These are phyloP conservation scores for Pseudozyma flocculosa DNA, from an alignment of 1,284 basidiomycete species.

Conservation along the genomic window DNA sequence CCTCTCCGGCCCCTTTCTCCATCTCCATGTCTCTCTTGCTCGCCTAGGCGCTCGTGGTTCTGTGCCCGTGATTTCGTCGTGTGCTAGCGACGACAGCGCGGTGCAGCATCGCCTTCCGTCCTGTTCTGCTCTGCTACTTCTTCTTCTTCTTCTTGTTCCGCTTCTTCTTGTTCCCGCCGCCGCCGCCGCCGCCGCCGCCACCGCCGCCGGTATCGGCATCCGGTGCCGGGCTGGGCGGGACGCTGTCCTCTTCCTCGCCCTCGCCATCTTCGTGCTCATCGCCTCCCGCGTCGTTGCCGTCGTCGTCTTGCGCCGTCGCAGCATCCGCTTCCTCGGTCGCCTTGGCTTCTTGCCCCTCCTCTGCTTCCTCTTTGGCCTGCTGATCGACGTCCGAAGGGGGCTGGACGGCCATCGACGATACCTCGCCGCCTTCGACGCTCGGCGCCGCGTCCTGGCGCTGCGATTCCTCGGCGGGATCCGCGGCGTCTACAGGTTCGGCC, in stretches of 20 bases:
- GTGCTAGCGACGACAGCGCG: too few species aligned
- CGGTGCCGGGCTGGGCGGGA: neutral
- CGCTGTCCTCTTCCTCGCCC: constrained; percentile 2
- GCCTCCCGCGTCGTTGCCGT: neutral
- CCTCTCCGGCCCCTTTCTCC: too few species aligned
- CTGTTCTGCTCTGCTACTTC: constrained; percentile 6
- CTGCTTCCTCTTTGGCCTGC: too few species aligned
- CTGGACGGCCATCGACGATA: too few species aligned
- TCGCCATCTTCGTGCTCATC: constrained; percentile 9
- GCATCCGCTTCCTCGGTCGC: neutral
- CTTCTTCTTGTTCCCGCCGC: constrained; percentile 23
- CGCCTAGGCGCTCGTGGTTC: too few species aligned
- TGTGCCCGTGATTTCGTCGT: too few species aligned
- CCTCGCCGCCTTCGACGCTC: too few species aligned
- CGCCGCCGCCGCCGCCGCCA: neutral
- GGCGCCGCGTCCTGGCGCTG: too few species aligned
- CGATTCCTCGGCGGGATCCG: too few species aligned
- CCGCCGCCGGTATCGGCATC: neutral
- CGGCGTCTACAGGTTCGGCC: too few species aligned
- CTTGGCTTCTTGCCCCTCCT: neutral
- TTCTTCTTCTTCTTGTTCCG: constrained; percentile 32
- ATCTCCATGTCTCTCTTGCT: too few species aligned
- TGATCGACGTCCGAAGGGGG: too few species aligned
- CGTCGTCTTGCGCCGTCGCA: neutral
- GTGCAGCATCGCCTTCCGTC: constrained; percentile 6